Base-by-base conservation (phyloP, 495 filamentous ascomycete genomes). In the Hypoxylon perforatum region DNA sequence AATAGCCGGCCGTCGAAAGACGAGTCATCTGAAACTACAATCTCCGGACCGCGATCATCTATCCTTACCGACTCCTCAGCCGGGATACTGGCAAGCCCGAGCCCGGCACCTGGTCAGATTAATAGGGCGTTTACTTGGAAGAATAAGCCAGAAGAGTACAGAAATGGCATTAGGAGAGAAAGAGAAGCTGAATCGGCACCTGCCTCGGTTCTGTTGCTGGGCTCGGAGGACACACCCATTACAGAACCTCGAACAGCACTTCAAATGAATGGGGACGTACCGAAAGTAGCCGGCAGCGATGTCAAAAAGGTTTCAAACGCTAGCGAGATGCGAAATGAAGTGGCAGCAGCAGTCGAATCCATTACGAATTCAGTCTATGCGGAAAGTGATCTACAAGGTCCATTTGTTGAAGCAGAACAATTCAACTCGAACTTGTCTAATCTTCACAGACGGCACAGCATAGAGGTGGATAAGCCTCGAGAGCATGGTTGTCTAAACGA, bases 81-180 rank as follows among this genome's bases (percentile, higher is more conserved):
- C 8, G 69, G 63, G n/a, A 17, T 65, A 46, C 22, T 67, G 19
- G 38, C 17, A 35, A 75, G 61, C 42, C 63, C 72, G 19, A 61
- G 53, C 18, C 52, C 60, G 1, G 57, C 23, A 8, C 63, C 72
- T 18, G 65, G 65, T 9, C 72, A 75, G 46, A 39, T 72, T 0
- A 72, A 79, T 48, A 75, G 79, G 71, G 73, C 82, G 58, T 86
- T 87, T 50, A 82, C 82, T 0, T 87, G 84, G 84, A 84, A 84
- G 57, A 77, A 78, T 25, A 88, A 85, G 62, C 79, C 84, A 0
- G 80, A 83, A 12, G 84, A 85, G 42, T 87, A 88, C 53, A 61
- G 81, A 33, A 78, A 76, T 45, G 76, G 65, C 0, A 56, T 79
- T 6, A 78, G 58, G 38, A 78, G 77, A 8, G 62, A 65, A 3